Conservation (phyloP, 2,329 filamentous ascomycete genomes). For the Metarhizium anisopliae region DNA sequence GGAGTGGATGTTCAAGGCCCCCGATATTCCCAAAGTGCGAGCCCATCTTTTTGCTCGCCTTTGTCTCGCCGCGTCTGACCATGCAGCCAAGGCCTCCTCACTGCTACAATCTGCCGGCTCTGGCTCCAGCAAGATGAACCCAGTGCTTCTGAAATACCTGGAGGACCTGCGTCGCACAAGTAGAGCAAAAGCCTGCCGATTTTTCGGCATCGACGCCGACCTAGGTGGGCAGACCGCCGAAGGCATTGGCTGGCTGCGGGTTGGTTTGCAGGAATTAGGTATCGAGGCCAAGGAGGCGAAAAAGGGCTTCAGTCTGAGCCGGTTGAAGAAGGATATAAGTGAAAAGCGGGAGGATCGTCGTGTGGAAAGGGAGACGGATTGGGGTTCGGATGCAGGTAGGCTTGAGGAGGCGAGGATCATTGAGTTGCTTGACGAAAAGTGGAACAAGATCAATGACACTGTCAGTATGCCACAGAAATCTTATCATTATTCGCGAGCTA, state of each 20-base stretch:
- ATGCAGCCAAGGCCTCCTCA: constrained; percentile 64
- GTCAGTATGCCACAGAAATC: constrained; percentile 35
- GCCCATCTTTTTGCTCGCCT: constrained; percentile 81
- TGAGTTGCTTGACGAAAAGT: constrained; percentile 80
- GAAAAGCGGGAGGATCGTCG: constrained; percentile 73
- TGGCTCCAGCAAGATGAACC: constrained; percentile 45
- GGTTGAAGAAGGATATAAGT: constrained; percentile 63
- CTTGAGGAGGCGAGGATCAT: constrained; percentile 79
- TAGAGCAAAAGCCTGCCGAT: constrained; percentile 77
- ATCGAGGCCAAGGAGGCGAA: constrained; percentile 43
- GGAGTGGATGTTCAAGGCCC: constrained; percentile 95
- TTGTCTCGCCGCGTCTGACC: constrained; percentile 80
- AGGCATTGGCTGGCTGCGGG: constrained; percentile 78
- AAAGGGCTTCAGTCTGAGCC: constrained; percentile 49
- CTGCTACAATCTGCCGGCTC: constrained; percentile 33
- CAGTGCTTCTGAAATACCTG: constrained; percentile 62
- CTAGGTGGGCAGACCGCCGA: constrained; percentile 70
- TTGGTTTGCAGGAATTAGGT: constrained; percentile 67
- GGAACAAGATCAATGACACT: constrained; percentile 88
- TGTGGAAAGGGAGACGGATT: constrained; percentile 62
- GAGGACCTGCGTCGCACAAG: constrained; percentile 67
- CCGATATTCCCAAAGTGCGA: constrained; percentile 79
- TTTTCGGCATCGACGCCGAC: constrained; percentile 86
- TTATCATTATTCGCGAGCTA: background rate
- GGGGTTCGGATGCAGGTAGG: constrained; percentile 78